These are phyloP conservation scores for Zea luxurians DNA, from an alignment of 176 grass and related monocot genomes.

Conservation along the genomic window DNA sequence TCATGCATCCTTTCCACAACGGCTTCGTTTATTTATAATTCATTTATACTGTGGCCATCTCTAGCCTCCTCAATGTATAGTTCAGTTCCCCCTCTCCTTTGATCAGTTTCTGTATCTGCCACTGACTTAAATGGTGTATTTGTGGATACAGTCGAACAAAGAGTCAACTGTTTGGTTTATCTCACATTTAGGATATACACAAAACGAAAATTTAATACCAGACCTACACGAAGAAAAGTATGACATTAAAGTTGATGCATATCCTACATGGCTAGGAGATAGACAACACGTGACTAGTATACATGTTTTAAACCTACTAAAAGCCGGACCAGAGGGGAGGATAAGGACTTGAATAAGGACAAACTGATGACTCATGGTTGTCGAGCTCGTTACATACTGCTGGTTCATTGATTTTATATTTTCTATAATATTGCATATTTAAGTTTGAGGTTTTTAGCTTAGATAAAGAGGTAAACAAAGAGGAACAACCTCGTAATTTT, in stretches of 20 bases:
- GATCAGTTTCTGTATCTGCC: too few relatives aligned
- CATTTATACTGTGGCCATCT: too few relatives aligned
- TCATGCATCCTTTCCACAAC: too few relatives aligned
- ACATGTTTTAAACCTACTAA: background rate
- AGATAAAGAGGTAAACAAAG: background rate
- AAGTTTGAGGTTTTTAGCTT: background rate
- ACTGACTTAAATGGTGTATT: background rate
- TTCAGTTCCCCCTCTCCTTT: too few relatives aligned
- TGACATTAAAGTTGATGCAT: background rate
- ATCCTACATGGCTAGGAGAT: background rate
- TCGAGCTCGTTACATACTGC: background rate
- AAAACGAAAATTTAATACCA: background rate
- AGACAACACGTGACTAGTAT: background rate
- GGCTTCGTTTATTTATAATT: too few relatives aligned
- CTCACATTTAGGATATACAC: background rate
- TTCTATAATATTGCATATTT: background rate
- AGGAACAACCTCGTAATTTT: background rate
- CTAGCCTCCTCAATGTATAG: too few relatives aligned
- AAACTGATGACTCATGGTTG: background rate
- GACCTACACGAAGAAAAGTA: background rate
- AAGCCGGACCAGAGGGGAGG: background rate
- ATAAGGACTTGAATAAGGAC: background rate
- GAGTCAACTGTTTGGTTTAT: background rate
- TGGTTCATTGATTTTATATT: background rate
- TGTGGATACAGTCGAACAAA: background rate